Evolutionary conservation across 2,329 filamentous ascomycete species (phyloP), one percentile per base, ranked within the genome.

Genomic region (Fusarium sarcochroum): DNA sequence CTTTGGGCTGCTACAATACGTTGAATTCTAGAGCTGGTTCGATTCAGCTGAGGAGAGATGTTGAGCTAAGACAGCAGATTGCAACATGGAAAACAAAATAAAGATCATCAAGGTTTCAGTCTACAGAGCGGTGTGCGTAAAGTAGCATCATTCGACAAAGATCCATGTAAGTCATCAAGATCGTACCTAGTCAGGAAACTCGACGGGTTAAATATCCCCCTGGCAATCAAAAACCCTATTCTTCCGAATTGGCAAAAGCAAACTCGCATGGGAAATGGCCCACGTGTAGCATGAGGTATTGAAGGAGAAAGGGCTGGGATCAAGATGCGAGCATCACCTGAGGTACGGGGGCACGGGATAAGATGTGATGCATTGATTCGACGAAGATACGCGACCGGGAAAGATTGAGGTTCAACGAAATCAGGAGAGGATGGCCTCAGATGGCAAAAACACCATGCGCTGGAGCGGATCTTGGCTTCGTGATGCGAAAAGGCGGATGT

Each of bases 281-380:
- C 59, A 65, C 56, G 58, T 63, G 57, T 61, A 60, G 44, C 20
- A 35, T 30, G 46, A 58, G 30, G 41, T 50, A 57, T 62, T 5
- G 42, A 37, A 58, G 23, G 25, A 58, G 17, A 32, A 59, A 52
- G 47, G 54, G 42, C 46, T 20, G 23, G 38, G 34, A 44, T 57
- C 27, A 41, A 48, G 40, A 55, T 50, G 70, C 54, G 54, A 37
- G 30, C 47, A 68, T 70, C 69, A 63, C 48, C 58, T 61, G 66
- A 73, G 56, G 32, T 23, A 23, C 32, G 21, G 49, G 53, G 35
- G 53, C 58, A 68, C 50, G 57, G 53, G 70, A 48, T 54, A 44
- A 40, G 46, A 49, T 45, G 23, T 38, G 50, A 51, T 50, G 62
- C 56, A 59, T 49, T 70, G 62, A 70, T 72, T 69, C 70, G 66